Percentiles rank a stretch among this genome's conserved stretches.
phyloP scores from a whole-genome alignment of 148 eudicot genomes.

The Cornus controversa region DNA sequence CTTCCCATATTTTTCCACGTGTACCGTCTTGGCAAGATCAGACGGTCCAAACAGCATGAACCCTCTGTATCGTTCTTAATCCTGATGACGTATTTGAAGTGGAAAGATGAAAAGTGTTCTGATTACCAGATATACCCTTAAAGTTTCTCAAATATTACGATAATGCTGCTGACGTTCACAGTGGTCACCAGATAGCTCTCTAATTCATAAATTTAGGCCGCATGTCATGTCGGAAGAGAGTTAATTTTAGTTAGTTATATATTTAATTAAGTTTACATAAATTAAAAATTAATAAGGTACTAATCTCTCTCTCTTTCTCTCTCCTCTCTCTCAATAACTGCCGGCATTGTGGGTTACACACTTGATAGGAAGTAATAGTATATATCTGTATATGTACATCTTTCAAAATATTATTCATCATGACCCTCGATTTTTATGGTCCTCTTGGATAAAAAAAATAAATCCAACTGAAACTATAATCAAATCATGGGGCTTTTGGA shows the following conservation, averaged over 20 bases:
- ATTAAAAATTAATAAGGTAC: background rate
- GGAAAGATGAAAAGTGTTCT: background rate
- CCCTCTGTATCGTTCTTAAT: background rate
- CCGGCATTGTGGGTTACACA: background rate
- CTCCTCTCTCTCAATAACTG: no score
- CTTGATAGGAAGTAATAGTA: background rate
- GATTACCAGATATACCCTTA: background rate
- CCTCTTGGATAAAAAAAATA: no score
- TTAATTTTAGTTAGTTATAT: no score
- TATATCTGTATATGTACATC: background rate
- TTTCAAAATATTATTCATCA: background rate
- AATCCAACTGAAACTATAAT: no score
- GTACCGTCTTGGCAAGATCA: background rate
- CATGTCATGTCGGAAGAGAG: background rate
- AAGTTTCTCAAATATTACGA: background rate
- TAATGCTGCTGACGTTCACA: background rate
- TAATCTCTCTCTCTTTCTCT: no score
- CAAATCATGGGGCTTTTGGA: no score
- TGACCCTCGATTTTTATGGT: no score
- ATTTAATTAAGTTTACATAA: no score
- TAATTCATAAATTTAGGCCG: background rate
- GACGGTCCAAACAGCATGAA: background rate
- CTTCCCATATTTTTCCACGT: no score
- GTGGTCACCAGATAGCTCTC: no score
- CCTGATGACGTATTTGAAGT: background rate